Percentiles rank a stretch among this genome's conserved stretches.
phyloP scores from a whole-genome alignment of 768 basidiomycete genomes.

The Podaxis sp. region DNA sequence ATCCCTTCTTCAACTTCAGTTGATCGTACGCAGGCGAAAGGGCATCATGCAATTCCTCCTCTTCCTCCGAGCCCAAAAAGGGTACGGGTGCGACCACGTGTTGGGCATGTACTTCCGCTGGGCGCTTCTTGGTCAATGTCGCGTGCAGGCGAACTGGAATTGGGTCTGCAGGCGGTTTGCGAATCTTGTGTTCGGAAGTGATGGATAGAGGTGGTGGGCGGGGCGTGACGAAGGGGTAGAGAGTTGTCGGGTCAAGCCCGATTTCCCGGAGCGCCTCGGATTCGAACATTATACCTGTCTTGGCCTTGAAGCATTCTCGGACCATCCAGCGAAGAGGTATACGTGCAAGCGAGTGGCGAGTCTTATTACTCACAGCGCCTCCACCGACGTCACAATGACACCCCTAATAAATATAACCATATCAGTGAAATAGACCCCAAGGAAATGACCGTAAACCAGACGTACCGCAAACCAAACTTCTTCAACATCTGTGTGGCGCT shows the following conservation, averaged over 20 bases:
- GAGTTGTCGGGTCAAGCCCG: conserved; percentile 46
- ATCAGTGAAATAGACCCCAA: background rate
- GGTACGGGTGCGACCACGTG: conserved; percentile 12
- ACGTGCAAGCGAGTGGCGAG: conserved; percentile 45
- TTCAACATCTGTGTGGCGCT: conserved; percentile 38
- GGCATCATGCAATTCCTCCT: conserved; percentile 62
- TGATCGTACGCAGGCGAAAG: conserved; percentile 59
- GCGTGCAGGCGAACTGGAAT: conserved; percentile 23
- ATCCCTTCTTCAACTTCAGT: conserved; percentile 39
- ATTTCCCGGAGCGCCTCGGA: conserved; percentile 41
- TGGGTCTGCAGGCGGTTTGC: conserved; percentile 22
- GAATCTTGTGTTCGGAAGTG: conserved; percentile 20
- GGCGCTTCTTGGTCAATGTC: conserved; percentile 21
- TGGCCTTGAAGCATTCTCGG: conserved; percentile 60
- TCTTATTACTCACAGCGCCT: conserved; percentile 49
- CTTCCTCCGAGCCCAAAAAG: conserved; percentile 46
- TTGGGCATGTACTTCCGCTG: conserved; percentile 16
- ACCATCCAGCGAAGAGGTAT: conserved; percentile 72
- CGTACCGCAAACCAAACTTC: conserved; percentile 69
- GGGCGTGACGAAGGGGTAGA: conserved; percentile 39
- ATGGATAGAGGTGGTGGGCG: conserved; percentile 35
- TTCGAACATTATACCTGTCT: conserved; percentile 62
- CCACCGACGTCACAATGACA: conserved; percentile 59
- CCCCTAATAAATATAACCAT: conserved; percentile 26
- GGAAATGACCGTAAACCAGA: conserved; percentile 2